Evolutionary conservation across 2,329 filamentous ascomycete species (phyloP), one percentile per base, ranked within the genome.

Genomic region (Leptosphaerulina australis): DNA sequence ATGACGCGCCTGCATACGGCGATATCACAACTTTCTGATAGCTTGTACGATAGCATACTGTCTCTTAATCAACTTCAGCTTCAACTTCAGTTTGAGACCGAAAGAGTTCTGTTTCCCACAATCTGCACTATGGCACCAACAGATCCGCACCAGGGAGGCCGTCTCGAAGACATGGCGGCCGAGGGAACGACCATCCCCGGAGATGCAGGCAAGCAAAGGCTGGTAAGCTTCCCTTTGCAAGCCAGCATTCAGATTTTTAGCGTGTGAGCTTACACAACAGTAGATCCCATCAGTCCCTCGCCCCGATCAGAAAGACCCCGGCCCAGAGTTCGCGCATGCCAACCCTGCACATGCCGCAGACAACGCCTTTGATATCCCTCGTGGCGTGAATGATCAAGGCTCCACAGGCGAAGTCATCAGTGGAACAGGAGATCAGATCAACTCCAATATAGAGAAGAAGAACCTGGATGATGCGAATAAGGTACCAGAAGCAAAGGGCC

Each of bases 251-350:
- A 20, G 5, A 10, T 14, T 10, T 15, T 2, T 5, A 12, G 20
- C 2, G 4, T 11, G 17, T 18, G 15, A 5, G 17, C 30, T 20
- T 6, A 45, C 20, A 37, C 10, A 9, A 3, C 11, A 2, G 4
- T 68, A 68, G 38, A 78, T 81, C 51, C 76, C 77, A 11, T 81
- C 79, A 2, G 73, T 77, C 2, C 72, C 79, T 18, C 74, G 77
- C 5, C 78, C 78, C 1, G 76, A 79, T 56, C 76, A 81, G 54
- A 64, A 66, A 33, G 67, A 74, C 30, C 62, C 72, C 5, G 31
- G 34, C 9, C 34, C 53, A 15, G 53, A 60, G 34, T 71, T 63
- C 47, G 65, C 74, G 35, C 60, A 63, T 21, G 64, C 74, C 30
- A 68, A 73, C 18, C 68, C 71, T 20, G 74, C 74, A n/a, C 67